A percentile compares a stretch with the other conserved stretches of the same genome.
These are phyloP conservation scores for Ilex asprella DNA, from an alignment of 257 asterid genomes.

Conservation along the genomic window DNA sequence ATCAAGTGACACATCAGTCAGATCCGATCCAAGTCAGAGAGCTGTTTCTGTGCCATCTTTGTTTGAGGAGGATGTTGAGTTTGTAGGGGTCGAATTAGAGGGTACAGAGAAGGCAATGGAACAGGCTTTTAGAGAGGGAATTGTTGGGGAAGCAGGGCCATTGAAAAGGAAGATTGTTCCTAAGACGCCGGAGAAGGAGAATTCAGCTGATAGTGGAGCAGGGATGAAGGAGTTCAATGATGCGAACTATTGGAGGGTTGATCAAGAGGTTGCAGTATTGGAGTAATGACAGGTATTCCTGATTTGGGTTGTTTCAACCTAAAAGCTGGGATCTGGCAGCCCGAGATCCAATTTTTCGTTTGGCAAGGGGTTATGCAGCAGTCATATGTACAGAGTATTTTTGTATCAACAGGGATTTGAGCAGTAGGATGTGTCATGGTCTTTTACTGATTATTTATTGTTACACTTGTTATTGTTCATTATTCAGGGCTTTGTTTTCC, in stretches of 20 bases:
- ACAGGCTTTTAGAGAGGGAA: constrained; percentile 89
- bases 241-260: constrained; percentile 94
- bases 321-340: background rate
- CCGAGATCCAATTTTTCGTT: constrained; percentile 2
- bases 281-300: constrained; percentile 23
- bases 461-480: constrained; percentile 13
- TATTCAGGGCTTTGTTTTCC: constrained; percentile 13
- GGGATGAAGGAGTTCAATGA: constrained; percentile 73
- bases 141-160: constrained; percentile 88
- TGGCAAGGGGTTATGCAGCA: constrained; percentile 4
- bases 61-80: constrained; percentile 94
- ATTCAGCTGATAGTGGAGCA: constrained; percentile 42
- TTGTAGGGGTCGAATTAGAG: constrained; percentile 88
- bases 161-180: constrained; percentile 45
- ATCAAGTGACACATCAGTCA: constrained; percentile 29
- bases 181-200: constrained; percentile 45
- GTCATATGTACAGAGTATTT: constrained; percentile 33
- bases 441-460: constrained; percentile 25
- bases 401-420: constrained; percentile 19
- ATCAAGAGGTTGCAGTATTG: constrained; percentile 68
- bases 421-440: constrained; percentile 21
- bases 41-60: constrained; percentile 57
- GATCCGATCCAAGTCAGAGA: constrained; percentile 33
- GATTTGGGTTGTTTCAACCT: background rate
- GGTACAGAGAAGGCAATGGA: constrained; percentile 79